Conservation (phyloP, 2,329 filamentous ascomycete genomes). For the Colletotrichum sp. region DNA sequence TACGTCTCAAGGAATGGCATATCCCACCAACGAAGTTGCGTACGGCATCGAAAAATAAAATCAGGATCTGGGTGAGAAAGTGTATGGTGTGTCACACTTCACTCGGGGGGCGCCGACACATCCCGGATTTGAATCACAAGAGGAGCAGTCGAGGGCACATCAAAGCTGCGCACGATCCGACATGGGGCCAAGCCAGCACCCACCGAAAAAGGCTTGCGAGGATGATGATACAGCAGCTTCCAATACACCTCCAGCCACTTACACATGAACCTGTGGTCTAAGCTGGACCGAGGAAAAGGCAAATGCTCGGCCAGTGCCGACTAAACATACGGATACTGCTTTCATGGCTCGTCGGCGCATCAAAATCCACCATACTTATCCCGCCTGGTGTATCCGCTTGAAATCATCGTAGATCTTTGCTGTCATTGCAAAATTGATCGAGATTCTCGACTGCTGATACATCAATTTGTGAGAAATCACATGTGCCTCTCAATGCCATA, state of each 20-base stretch:
- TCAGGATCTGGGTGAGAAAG: no score
- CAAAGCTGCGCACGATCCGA: no score
- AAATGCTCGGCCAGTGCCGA: background rate
- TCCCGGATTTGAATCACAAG: no score
- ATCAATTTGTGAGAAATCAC: background rate
- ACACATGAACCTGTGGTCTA: background rate
- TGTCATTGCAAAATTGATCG: rapidly evolving
- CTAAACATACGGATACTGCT: no score
- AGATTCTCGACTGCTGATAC: background rate
- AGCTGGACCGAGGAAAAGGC: background rate
- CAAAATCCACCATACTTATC: background rate
- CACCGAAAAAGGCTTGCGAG: background rate
- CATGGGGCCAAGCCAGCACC: no score
- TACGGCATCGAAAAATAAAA: no score
- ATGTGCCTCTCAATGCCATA: background rate
- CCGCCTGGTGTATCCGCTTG: rapidly evolving
- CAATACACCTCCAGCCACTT: background rate
- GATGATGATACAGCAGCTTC: background rate
- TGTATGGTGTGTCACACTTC: no score
- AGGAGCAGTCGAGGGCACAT: no score
- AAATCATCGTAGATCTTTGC: background rate
- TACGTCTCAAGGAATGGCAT: no score
- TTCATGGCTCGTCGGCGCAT: background rate
- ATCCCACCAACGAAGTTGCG: no score
- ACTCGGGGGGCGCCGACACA: no score